Conservation (phyloP, 2,329 filamentous ascomycete genomes). For the Cladosporium sp. region DNA sequence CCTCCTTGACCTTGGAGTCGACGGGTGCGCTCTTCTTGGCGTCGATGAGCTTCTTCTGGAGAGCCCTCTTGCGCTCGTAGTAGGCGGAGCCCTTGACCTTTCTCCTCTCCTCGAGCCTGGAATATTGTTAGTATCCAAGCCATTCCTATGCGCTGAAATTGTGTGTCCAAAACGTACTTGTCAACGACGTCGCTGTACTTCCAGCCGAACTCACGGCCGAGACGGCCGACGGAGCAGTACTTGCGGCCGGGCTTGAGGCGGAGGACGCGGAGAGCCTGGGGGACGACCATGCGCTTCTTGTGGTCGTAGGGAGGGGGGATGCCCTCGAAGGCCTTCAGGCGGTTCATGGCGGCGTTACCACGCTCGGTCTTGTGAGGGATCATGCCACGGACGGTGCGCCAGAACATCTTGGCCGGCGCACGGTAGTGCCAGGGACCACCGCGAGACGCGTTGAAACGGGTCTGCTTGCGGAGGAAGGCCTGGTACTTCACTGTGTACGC, state of each 20-base stretch:
- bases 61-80: conserved; percentile 99
- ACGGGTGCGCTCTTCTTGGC: conserved; percentile 90
- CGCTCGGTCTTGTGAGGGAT: conserved; percentile 99
- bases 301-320: conserved; percentile 98
- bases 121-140: conserved; percentile 12
- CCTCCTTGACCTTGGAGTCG: conserved; percentile 81
- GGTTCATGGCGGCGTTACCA: conserved; percentile 92
- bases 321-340: conserved; percentile 99
- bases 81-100: conserved; percentile 99
- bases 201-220: conserved; percentile 99
- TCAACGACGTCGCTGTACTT: conserved; percentile 99
- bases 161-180: conserved; percentile 67
- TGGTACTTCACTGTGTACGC: conserved; percentile 96
- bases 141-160: not conserved
- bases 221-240: conserved; percentile 98
- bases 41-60: conserved; percentile 84
- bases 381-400: conserved; percentile 99
- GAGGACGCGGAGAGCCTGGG: conserved; percentile 94
- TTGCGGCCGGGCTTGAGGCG: conserved; percentile 98
- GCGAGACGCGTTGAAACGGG: conserved; percentile 98
- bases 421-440: conserved; percentile 99
- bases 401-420: conserved; percentile 98
- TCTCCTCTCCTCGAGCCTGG: conserved; percentile 96
- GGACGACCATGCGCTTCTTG: conserved; percentile 99
- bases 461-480: conserved; percentile 99